Evolutionary conservation across 192 early-diverging fungal species (phyloP).

Genomic region (Fimicolochytrium jonesii): DNA sequence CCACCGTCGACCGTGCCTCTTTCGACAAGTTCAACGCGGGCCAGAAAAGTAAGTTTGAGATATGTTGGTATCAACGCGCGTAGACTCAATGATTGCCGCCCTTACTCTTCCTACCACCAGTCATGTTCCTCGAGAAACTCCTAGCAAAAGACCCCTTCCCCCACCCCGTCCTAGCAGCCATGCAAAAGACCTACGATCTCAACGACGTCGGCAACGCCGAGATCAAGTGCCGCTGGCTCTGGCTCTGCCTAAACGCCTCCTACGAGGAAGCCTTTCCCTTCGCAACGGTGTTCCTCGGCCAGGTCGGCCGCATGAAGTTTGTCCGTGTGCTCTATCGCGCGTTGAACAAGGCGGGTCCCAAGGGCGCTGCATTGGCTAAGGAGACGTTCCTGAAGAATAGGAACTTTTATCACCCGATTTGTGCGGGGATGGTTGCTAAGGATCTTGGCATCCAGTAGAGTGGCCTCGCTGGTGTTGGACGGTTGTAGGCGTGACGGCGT

Average conservation of each 20-base stretch:
- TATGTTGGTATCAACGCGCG: background rate
- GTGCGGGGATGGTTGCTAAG: constrained; percentile 80
- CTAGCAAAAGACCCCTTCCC: constrained; percentile 58
- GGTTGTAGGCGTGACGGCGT: too few relatives aligned
- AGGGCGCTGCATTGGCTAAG: constrained; percentile 70
- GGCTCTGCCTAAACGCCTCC: constrained; percentile 69
- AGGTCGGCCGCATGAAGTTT: constrained; percentile 94
- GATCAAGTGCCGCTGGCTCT: constrained; percentile 83
- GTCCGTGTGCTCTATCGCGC: constrained; percentile 72
- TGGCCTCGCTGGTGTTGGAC: too few relatives aligned
- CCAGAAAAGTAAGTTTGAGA: constrained; percentile 54
- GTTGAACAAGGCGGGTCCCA: constrained; percentile 52
- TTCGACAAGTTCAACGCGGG: constrained; percentile 66
- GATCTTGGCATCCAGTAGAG: too few relatives aligned
- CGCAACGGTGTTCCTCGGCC: constrained; percentile 76
- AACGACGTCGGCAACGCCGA: constrained; percentile 75
- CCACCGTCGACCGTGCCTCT: constrained; percentile 57
- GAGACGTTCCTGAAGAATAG: constrained; percentile 73
- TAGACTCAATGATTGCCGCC: background rate
- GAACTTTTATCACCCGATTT: constrained; percentile 92
- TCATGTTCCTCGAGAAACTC: constrained; percentile 80
- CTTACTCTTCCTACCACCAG: constrained; percentile 20
- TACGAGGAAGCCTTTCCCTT: constrained; percentile 72
- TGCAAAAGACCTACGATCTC: constrained; percentile 74
- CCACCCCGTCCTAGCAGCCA: constrained; percentile 52